Percentiles rank a stretch among this genome's conserved stretches.
Conservation (phyloP, 371 early-diverging fungal species). For the Mortierella sp. region DNA sequence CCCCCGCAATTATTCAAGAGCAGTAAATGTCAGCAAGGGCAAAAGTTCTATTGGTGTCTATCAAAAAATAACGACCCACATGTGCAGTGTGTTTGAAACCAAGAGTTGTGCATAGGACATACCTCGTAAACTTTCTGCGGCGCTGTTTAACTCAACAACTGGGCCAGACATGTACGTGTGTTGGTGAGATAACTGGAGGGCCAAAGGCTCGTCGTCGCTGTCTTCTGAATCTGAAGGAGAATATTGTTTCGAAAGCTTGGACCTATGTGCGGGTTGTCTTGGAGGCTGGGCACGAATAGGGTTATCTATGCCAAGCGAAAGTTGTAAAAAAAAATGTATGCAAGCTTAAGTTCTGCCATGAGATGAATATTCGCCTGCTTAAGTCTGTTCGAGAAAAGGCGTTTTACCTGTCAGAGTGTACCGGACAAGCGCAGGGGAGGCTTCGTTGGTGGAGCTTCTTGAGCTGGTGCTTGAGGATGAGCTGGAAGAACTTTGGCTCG, state of each 20-base stretch:
- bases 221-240: constrained; percentile 54
- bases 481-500: constrained; percentile 14
- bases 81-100: not conserved
- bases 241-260: constrained; percentile 56
- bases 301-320: constrained; percentile 18
- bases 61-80: not conserved
- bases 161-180: constrained; percentile 21
- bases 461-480: constrained; percentile 23
- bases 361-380: not conserved
- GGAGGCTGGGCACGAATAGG: constrained; percentile 27
- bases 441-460: constrained; percentile 27
- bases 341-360: not conserved
- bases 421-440: not conserved
- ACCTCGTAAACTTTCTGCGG: constrained; percentile 37
- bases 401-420: constrained; percentile 32
- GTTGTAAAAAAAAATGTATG: not conserved
- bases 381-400: not conserved
- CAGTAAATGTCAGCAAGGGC: not conserved
- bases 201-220: constrained; percentile 48
- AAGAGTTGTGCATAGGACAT: not conserved
- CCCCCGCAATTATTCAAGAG: not conserved
- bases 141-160: constrained; percentile 20
- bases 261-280: constrained; percentile 35
- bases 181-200: constrained; percentile 9
- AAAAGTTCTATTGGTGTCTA: not conserved